Percentiles rank a stretch among this genome's conserved stretches.
phyloP scores from a whole-genome alignment of 176 grass and related monocot species.

The Carex pumila region DNA sequence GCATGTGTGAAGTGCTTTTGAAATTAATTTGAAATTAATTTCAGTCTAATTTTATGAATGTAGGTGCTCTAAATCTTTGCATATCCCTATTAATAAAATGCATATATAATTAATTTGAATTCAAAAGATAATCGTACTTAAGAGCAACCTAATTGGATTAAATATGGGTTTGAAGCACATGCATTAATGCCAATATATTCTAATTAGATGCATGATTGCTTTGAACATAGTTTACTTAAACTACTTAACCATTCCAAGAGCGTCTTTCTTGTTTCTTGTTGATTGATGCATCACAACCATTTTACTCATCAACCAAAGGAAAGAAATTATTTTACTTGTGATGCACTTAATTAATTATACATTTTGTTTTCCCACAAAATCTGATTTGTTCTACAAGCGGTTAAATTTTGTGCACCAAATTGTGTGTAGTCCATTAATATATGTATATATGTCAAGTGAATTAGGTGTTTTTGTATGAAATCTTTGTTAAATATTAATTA shows the following conservation, averaged over 20 bases:
- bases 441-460: not conserved
- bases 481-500: not conserved
- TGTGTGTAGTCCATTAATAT: not conserved
- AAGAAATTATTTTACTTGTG: not conserved
- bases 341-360: not conserved
- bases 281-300: conserved; percentile 19
- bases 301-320: conserved; percentile 6
- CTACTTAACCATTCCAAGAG: not conserved
- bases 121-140: not conserved
- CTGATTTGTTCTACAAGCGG: not conserved
- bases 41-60: no score
- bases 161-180: conserved; percentile 5
- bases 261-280: conserved; percentile 2
- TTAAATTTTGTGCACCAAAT: not conserved
- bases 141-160: conserved; percentile 1
- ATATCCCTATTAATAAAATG: not conserved
- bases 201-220: conserved; percentile 8
- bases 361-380: not conserved
- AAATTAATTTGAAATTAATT: no score
- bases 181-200: not conserved
- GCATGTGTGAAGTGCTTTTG: no score
- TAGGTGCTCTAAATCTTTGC: not conserved
- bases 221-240: conserved; percentile 22
- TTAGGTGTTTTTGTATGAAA: not conserved
- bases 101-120: not conserved